These are phyloP conservation scores for Coelastrella sp. DNA, from an alignment of 139 green algal genomes.

Conservation along the genomic window DNA sequence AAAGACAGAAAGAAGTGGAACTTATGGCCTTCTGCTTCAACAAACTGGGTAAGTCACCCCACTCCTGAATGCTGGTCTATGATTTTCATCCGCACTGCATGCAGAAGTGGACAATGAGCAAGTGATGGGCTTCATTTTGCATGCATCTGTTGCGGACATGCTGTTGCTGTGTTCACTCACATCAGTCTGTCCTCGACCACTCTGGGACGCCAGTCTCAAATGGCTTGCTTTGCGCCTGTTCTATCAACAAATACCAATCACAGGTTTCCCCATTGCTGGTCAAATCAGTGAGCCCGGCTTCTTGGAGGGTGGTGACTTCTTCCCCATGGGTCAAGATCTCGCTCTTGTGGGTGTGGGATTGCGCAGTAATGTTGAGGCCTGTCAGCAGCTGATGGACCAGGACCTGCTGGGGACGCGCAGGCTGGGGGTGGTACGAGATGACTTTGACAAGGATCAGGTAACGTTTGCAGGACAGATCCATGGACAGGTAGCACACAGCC, in stretches of 20 bases:
- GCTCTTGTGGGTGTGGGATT: conserved; percentile 91
- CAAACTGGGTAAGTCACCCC: conserved; percentile 81
- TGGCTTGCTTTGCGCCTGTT: too few relatives aligned
- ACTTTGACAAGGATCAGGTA: conserved; percentile 92
- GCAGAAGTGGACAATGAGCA: too few relatives aligned
- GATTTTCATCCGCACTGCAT: too few relatives aligned
- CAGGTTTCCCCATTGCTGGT: conserved; percentile 84
- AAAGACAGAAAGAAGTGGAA: conserved; percentile 88
- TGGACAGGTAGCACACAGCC: too few relatives aligned
- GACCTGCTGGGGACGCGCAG: conserved; percentile 87
- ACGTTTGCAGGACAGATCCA: too few relatives aligned
- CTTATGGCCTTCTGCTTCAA: conserved; percentile 92
- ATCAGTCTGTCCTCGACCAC: too few relatives aligned
- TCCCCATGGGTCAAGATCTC: conserved; percentile 83
- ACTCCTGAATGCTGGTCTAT: neutral
- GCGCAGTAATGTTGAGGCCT: conserved; percentile 90
- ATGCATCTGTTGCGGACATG: too few relatives aligned
- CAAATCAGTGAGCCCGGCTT: conserved; percentile 82
- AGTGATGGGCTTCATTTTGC: neutral
- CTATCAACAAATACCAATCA: too few relatives aligned
- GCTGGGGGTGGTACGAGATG: conserved; percentile 91
- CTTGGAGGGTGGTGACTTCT: conserved; percentile 97
- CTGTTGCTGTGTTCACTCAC: too few relatives aligned
- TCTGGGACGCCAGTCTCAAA: too few relatives aligned
- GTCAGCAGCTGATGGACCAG: conserved; percentile 89